These are phyloP conservation scores for Epichloe scottii DNA, from an alignment of 2,329 filamentous ascomycete genomes.

Conservation along the genomic window DNA sequence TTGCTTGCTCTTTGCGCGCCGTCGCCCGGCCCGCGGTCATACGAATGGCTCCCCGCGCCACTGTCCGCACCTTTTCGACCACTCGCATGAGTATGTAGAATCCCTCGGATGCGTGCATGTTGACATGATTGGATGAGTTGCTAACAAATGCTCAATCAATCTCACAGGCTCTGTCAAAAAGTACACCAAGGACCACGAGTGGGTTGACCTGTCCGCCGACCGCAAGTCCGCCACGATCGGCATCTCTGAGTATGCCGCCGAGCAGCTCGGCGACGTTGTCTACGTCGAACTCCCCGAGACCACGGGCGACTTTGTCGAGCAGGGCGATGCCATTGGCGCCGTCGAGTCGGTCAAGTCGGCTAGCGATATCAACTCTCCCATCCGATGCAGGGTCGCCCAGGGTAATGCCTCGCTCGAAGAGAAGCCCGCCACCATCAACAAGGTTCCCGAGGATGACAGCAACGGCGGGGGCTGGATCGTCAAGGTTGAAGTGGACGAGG, in stretches of 20 bases:
- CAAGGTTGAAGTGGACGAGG: constrained; percentile 65
- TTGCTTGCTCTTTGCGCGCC: constrained; percentile 41
- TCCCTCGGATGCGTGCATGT: too few species aligned
- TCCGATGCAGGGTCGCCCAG: constrained; percentile 63
- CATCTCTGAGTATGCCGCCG: constrained; percentile 83
- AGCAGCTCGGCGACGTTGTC: constrained; percentile 89
- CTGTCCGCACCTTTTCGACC: constrained; percentile 31
- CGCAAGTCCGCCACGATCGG: constrained; percentile 71
- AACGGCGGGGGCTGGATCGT: constrained; percentile 82
- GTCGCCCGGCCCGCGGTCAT: constrained; percentile 32
- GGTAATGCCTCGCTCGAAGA: constrained; percentile 68
- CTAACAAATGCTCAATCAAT: background rate
- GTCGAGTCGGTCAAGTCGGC: constrained; percentile 98
- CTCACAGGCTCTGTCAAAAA: constrained; percentile 54
- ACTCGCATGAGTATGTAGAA: constrained; percentile 21
- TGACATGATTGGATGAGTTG: background rate
- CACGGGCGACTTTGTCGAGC: constrained; percentile 48
- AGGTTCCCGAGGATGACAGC: constrained; percentile 68
- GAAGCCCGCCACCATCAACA: constrained; percentile 78
- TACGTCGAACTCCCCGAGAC: constrained; percentile 83
- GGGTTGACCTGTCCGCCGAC: constrained; percentile 80
- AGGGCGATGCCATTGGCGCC: constrained; percentile 79
- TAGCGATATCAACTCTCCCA: constrained; percentile 89
- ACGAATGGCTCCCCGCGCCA: constrained; percentile 24
- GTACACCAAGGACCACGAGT: constrained; percentile 97